These are phyloP conservation scores for Aspergillus ustus DNA, from an alignment of 2,329 filamentous ascomycete genomes.

Conservation along the genomic window DNA sequence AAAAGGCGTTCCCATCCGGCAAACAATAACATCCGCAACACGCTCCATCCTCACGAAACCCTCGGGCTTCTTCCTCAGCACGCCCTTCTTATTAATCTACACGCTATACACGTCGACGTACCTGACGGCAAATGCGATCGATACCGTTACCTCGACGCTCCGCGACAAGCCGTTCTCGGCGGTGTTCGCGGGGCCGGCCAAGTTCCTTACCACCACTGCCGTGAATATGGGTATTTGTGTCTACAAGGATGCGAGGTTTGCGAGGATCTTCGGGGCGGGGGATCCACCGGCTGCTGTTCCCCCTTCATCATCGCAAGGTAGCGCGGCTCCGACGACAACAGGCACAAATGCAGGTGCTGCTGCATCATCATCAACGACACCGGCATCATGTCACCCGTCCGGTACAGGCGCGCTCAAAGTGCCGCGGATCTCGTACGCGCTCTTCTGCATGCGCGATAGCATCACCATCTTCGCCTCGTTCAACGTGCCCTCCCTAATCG, in stretches of 20 bases:
- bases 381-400: conserved; percentile 24
- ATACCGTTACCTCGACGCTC: conserved; percentile 75
- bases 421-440: conserved; percentile 70
- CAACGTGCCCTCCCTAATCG: conserved; percentile 81
- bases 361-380: conserved; percentile 15
- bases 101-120: conserved; percentile 86
- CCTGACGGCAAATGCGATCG: conserved; percentile 82
- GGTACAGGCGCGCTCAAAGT: conserved; percentile 53
- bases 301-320: conserved; percentile 34
- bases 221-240: conserved; percentile 85
- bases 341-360: conserved; percentile 9
- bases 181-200: conserved; percentile 74
- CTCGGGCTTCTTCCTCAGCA: conserved; percentile 50
- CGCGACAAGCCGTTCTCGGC: conserved; percentile 58
- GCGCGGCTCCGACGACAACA: conserved; percentile 15
- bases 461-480: conserved; percentile 91
- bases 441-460: conserved; percentile 83
- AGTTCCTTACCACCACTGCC: conserved; percentile 79
- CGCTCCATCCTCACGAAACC: conserved; percentile 46
- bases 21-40: conserved; percentile 47
- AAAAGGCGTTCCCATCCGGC: conserved; percentile 47
- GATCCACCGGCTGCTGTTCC: conserved; percentile 40
- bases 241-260: conserved; percentile 88
- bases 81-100: conserved; percentile 55
- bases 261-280: conserved; percentile 75